Evolutionary conservation across 495 filamentous ascomycete species (phyloP).

Genomic region (Penicillium egyptiacum): DNA sequence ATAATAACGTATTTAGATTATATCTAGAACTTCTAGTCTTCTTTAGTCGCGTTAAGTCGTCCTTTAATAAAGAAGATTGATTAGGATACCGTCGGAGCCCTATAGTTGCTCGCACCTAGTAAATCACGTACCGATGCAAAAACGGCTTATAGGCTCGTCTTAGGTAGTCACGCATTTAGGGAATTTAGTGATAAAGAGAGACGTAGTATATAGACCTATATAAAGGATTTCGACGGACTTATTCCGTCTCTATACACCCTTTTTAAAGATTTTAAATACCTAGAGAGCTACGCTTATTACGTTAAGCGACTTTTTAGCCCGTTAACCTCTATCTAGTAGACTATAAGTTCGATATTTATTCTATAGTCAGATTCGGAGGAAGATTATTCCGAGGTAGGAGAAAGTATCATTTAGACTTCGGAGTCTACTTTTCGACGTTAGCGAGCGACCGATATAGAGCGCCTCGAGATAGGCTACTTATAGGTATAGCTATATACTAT

Average conservation of each 20-base stretch:
- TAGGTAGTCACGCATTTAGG: constrained; percentile 26
- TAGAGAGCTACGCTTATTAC: constrained; percentile 26
- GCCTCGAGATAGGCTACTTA: constrained; percentile 23
- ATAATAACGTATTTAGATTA: constrained; percentile 17
- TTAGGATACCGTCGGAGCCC: constrained; percentile 7
- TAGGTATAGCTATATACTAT: constrained; percentile 31
- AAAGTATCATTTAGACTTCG: constrained; percentile 31
- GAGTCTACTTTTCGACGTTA: constrained; percentile 22
- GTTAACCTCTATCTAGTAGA: constrained; percentile 10
- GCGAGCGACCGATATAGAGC: constrained; percentile 7
- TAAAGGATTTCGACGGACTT: constrained; percentile 24
- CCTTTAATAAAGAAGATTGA: constrained; percentile 12
- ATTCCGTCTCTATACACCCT: constrained; percentile 37
- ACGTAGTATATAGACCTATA: constrained; percentile 19
- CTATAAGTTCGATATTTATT: constrained; percentile 17
- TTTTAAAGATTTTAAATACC: constrained; percentile 38
- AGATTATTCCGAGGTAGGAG: too few species aligned
- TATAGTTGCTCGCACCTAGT: constrained; percentile 11
- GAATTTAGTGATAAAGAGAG: constrained; percentile 29
- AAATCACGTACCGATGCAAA: constrained; percentile 8
- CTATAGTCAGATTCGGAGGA: too few species aligned
- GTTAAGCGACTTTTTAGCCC: constrained; percentile 29
- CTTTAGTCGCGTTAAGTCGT: constrained; percentile 4
- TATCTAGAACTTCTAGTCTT: constrained; percentile 17
- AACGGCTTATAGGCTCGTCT: constrained; percentile 7